These are phyloP conservation scores for Chamaenerion angustifolium DNA, from an alignment of 345 rosid species.

Conservation along the genomic window DNA sequence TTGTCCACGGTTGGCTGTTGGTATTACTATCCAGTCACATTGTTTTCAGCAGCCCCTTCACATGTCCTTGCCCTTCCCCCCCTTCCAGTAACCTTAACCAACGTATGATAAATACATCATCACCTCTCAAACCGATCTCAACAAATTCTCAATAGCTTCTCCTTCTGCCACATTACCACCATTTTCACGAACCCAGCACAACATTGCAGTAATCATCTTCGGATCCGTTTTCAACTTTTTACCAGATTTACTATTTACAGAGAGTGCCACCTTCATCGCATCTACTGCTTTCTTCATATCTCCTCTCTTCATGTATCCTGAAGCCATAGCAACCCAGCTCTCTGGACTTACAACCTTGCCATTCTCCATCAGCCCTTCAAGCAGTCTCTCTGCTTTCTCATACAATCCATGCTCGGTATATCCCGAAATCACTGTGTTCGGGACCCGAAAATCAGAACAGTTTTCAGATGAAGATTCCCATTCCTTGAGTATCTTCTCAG, in stretches of 20 bases:
- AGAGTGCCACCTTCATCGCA: slow-evolving; percentile 43
- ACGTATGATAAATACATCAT: too few species aligned
- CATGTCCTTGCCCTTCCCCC: too few species aligned
- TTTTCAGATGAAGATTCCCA: slow-evolving; percentile 60
- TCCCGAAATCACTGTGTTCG: slow-evolving; percentile 27
- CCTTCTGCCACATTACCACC: slow-evolving; percentile 28
- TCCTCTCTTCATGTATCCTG: slow-evolving; percentile 32
- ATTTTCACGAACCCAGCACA: slow-evolving; percentile 53
- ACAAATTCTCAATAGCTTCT: slow-evolving; percentile 33
- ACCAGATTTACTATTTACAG: slow-evolving; percentile 7
- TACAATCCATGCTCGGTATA: slow-evolving; percentile 24
- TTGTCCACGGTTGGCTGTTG: too few species aligned
- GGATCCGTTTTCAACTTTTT: slow-evolving; percentile 52
- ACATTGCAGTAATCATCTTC: slow-evolving; percentile 27
- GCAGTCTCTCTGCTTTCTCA: slow-evolving; percentile 50
- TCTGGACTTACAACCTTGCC: slow-evolving; percentile 39
- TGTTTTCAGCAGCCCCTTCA: too few species aligned
- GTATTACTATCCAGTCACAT: too few species aligned
- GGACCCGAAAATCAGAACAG: slow-evolving; percentile 46
- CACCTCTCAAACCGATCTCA: slow-evolving; percentile 12
- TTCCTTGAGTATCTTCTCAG: slow-evolving; percentile 42
- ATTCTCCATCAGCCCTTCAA: slow-evolving; percentile 30
- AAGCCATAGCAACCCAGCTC: slow-evolving; percentile 56
- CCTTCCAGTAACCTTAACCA: too few species aligned
- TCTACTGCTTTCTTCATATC: slow-evolving; percentile 30